A percentile compares a stretch with the other conserved stretches of the same genome.
These are phyloP conservation scores for Ogataea henricii DNA, from an alignment of 805 yeast genomes.

Conservation along the genomic window DNA sequence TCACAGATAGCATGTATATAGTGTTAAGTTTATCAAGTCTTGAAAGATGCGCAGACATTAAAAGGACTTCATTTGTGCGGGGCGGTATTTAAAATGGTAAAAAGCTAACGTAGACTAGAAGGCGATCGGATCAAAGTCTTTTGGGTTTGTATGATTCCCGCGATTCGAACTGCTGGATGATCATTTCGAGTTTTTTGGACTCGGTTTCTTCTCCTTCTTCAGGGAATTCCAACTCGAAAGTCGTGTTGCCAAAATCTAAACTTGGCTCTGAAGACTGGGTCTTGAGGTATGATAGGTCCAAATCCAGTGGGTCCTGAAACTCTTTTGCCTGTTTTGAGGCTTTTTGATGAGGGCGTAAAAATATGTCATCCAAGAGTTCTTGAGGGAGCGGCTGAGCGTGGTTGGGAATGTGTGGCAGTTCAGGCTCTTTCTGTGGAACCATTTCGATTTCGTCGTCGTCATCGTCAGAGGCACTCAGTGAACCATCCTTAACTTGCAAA, in stretches of 20 bases:
- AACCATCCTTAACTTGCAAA: constrained; percentile 10
- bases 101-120: neutral
- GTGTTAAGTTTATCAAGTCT: neutral
- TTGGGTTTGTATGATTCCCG: constrained; percentile 24
- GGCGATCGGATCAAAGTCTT: constrained; percentile 25
- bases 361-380: constrained; percentile 31
- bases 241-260: constrained; percentile 6
- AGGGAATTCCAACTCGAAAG: constrained; percentile 27
- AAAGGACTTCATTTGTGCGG: constrained; percentile 1
- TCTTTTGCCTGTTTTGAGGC: constrained; percentile 7
- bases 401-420: constrained; percentile 46
- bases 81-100: constrained; percentile 4
- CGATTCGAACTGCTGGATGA: constrained; percentile 25
- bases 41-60: constrained; percentile 4
- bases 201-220: constrained; percentile 25
- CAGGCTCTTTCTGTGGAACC: constrained; percentile 42
- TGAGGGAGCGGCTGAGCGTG: constrained; percentile 43
- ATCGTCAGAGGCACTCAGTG: constrained; percentile 29
- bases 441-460: constrained; percentile 50
- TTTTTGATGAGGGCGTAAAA: constrained; percentile 15
- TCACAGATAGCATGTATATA: constrained; percentile 4
- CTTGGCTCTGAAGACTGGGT: constrained; percentile 3
- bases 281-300: constrained; percentile 23
- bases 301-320: constrained; percentile 28
- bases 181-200: constrained; percentile 20